Base-by-base conservation (phyloP, 257 asterid genomes). In the Solanum megistacrolobum region DNA sequence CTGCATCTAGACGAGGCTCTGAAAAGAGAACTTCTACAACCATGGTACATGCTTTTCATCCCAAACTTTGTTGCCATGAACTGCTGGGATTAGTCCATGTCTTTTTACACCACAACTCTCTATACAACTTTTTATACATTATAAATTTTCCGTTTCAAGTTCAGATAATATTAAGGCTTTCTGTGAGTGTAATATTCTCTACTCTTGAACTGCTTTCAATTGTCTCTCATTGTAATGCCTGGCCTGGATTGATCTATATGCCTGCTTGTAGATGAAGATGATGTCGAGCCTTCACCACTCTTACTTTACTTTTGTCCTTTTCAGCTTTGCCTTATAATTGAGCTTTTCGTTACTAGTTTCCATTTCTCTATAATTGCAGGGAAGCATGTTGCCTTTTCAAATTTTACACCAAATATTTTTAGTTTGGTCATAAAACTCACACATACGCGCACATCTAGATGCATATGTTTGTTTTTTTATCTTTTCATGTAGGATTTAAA, bases 1-100 rank as follows among this genome's bases (percentile, higher is more conserved):
- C 93, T 93, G 89, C 94, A 88, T 92, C 96, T 23, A 96, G 91
- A 88, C 91, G 96, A 79, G 94, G 94, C 85, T 89, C 96, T 4
- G 95, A 93, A 85, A 94, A 91, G 93, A 92, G 88, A 89, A 72
- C 41, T 83, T 84, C 96, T 73, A 84, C 98, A 23, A 91, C 95
- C 87, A 93, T 91, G 97, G 98, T 95, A 94, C 83, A 38, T 76
- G 58, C 58, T 76, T 29, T 38, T 38, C 21, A 23, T 38, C 83
- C 55, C 52, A 75, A 36, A 11, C 21, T 75, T 71, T 36, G 25
- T 75, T 43, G 20, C 32, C 21, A 75, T 10, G 55, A 38, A 36
- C 83, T 21, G 12, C 83, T 76, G 58, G 58, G 83, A 38, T 76
- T 76, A 23, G 23, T 76, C 58, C 83, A 38, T 38, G 83, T 6